These are phyloP conservation scores for Talaromyces borbonicus DNA, from an alignment of 495 filamentous ascomycete species.

Conservation along the genomic window DNA sequence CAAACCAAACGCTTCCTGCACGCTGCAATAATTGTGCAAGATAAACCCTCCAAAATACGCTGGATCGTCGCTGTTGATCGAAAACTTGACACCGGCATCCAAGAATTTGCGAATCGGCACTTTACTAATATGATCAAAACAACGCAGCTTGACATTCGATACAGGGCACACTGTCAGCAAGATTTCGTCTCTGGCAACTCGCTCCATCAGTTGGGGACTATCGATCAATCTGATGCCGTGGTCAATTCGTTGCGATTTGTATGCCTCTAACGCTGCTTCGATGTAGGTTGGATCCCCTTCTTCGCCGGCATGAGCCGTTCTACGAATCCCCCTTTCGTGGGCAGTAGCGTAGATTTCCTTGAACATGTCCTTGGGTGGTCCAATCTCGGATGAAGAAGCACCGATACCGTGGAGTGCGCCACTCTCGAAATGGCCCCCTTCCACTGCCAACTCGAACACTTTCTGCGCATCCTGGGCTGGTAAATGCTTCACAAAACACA, in stretches of 20 bases:
- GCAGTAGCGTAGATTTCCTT: conserved; percentile 48
- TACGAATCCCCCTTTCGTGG: conserved; percentile 34
- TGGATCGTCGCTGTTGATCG: conserved; percentile 69
- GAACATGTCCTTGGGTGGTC: conserved; percentile 55
- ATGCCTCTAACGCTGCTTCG: conserved; percentile 45
- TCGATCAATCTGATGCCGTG: conserved; percentile 60
- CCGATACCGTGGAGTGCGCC: conserved; percentile 54
- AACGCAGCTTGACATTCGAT: conserved; percentile 58
- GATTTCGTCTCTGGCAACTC: conserved; percentile 43
- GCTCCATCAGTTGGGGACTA: conserved; percentile 46
- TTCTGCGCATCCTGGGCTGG: conserved; percentile 41
- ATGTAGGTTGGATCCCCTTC: conserved; percentile 64
- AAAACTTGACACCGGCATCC: conserved; percentile 55
- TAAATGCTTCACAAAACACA: conserved; percentile 63
- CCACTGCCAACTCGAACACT: conserved; percentile 38
- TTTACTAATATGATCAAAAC: conserved; percentile 44
- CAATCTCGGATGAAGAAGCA: conserved; percentile 55
- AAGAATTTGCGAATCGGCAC: conserved; percentile 57
- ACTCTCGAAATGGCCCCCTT: conserved; percentile 39
- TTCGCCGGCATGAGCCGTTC: conserved; percentile 67
- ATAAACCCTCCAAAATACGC: conserved; percentile 77
- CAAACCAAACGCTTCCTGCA: conserved; percentile 61
- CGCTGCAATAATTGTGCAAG: conserved; percentile 64
- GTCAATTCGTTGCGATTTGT: conserved; percentile 55
- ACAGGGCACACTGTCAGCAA: conserved; percentile 64